These are phyloP conservation scores for Saturnispora dispora DNA, from an alignment of 805 yeast species.

Conservation along the genomic window DNA sequence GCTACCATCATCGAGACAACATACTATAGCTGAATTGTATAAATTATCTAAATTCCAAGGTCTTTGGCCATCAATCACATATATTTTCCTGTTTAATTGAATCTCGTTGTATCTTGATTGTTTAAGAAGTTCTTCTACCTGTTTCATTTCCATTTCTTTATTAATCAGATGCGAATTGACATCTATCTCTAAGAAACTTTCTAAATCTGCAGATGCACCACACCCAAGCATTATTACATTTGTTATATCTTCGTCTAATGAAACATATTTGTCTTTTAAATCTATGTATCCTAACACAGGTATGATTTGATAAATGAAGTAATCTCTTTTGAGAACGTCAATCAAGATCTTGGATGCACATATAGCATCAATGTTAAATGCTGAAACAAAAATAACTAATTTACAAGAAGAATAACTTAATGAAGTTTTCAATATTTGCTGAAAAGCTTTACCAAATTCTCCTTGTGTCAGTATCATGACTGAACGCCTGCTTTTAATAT, in stretches of 20 bases:
- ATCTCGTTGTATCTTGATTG: slow-evolving; percentile 11
- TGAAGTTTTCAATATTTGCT: slow-evolving; percentile 59
- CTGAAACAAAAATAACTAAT: slow-evolving; percentile 78
- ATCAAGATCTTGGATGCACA: slow-evolving; percentile 80
- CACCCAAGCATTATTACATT: slow-evolving; percentile 82
- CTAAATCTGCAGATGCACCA: slow-evolving; percentile 87
- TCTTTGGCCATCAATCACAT: slow-evolving; percentile 82
- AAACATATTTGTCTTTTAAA: slow-evolving; percentile 49
- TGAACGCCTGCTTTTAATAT: background rate
- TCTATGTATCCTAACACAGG: slow-evolving; percentile 93
- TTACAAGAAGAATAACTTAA: slow-evolving; percentile 90
- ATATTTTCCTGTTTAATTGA: slow-evolving; percentile 48
- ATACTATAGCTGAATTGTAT: slow-evolving; percentile 69
- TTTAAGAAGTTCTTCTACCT: slow-evolving; percentile 1
- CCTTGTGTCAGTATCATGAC: slow-evolving; percentile 68
- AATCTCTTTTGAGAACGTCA: slow-evolving; percentile 61
- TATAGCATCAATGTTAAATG: slow-evolving; percentile 83
- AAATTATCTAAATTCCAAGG: slow-evolving; percentile 96
- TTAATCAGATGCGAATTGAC: slow-evolving; percentile 40
- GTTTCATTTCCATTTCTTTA: slow-evolving; percentile 8
- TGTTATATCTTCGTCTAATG: slow-evolving; percentile 64
- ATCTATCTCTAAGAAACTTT: slow-evolving; percentile 58
- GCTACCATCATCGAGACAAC: slow-evolving; percentile 84
- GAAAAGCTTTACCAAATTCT: slow-evolving; percentile 59
- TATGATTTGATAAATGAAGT: slow-evolving; percentile 77